Base-by-base conservation (phyloP, 768 basidiomycete genomes). In the Gloeostereum incarnatum region DNA sequence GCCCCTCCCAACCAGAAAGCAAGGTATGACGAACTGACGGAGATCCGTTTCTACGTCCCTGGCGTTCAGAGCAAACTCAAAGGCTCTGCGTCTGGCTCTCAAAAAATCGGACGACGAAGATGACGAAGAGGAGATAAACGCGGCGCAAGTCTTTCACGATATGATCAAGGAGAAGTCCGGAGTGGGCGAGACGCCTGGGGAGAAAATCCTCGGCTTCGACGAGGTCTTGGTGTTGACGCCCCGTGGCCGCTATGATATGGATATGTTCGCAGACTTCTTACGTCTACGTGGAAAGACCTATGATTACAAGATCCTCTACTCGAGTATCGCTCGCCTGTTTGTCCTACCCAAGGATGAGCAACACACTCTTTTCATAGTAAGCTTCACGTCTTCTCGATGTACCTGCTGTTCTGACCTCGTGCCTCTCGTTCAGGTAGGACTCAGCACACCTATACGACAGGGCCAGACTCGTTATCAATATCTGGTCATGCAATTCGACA, bases 381-480 rank as follows among this genome's bases (percentile, higher is more conserved):
- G 87, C 62, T 2, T 39, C 5, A 1, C 39, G 10, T n/a, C 22
- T 39, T 33, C 41, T 35, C 31, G 9, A 11, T 19, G 5, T 24
- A 23, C 32, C 6, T 31, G 13, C 16, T 5, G 22, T n/a, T n/a
- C 21, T 13, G 31, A 14, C 8, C 24, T 44, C 22, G 50, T 31
- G 43, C 30, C 19, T 19, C 27, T 23, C 40, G 21, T 43, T 16
- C 49, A 93, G 90, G 72, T 99, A 48, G 87, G 89, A 38, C 69
- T 99, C 32, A 90, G 79, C 54, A 87, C 79, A 18, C 94, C 96
- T 2, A 96, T 99, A 44, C 76, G 94, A 32, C 96, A 98, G 69
- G 96, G 96, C 35, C 96, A 98, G 55, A 99, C 96, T 1, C 73
- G 90, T 31, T 98, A 99, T 60, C 94, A 94, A 40, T 99, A 96